A percentile compares a stretch with the other conserved stretches of the same genome.
Evolutionary conservation across 2,329 filamentous ascomycete genomes (phyloP).

Genomic region (Fusarium udum): DNA sequence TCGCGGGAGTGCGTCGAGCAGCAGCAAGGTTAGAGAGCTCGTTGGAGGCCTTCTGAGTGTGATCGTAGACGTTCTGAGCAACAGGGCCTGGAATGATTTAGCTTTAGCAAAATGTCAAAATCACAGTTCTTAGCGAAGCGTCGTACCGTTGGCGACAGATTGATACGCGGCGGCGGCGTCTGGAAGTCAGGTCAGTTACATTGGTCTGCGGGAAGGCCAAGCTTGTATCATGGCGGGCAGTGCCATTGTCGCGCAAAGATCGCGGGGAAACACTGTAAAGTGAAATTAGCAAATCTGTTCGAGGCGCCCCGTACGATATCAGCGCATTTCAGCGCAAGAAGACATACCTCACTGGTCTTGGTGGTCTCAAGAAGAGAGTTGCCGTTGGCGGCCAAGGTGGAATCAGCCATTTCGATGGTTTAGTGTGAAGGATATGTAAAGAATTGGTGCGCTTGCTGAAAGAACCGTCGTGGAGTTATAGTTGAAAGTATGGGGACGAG

Average conservation of each 20-base stretch:
- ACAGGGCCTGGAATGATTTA: conserved; percentile 59
- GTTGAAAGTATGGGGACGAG: conserved; percentile 3
- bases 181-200: conserved; percentile 48
- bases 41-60: conserved; percentile 62
- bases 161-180: conserved; percentile 61
- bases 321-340: conserved; percentile 28
- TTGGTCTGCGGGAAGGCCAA: not conserved
- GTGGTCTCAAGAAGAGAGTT: conserved; percentile 56
- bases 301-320: conserved; percentile 15
- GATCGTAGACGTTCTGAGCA: conserved; percentile 66
- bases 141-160: conserved; percentile 57
- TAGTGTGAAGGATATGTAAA: conserved; percentile 10
- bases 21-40: conserved; percentile 69
- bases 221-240: not conserved
- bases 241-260: conserved; percentile 2
- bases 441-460: conserved; percentile 20
- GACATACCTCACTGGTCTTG: conserved; percentile 64
- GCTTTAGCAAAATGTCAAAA: conserved; percentile 23
- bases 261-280: conserved; percentile 21
- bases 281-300: conserved; percentile 37
- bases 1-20: conserved; percentile 63
- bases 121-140: conserved; percentile 30
- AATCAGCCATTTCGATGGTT: conserved; percentile 45
- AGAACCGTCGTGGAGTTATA: conserved; percentile 8
- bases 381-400: conserved; percentile 56